phyloP scores from a whole-genome alignment of 2,329 filamentous ascomycete genomes.

The Cordyceps farinosa region DNA sequence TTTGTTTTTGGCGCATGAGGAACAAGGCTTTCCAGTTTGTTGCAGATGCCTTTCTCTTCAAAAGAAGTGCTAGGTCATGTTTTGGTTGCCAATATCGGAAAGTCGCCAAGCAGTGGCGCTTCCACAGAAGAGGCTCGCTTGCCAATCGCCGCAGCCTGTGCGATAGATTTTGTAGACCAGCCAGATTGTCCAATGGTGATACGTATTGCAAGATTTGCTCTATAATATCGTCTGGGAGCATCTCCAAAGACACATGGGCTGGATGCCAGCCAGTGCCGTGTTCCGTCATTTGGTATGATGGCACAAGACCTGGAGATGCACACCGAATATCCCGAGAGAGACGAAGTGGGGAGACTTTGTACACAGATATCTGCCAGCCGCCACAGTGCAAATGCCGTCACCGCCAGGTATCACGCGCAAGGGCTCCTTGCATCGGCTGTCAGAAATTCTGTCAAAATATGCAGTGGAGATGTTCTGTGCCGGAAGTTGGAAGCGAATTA shows the following conservation, averaged over 20 bases:
- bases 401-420: not conserved
- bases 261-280: not conserved
- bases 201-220: constrained; percentile 68
- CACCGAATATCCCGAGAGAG: not conserved
- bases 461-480: not conserved
- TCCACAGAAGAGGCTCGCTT: constrained; percentile 76
- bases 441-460: not conserved
- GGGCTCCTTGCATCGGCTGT: not conserved
- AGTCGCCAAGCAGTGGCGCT: constrained; percentile 62
- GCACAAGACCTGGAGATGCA: not conserved
- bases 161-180: constrained; percentile 51
- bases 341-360: constrained; percentile 9
- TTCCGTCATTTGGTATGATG: constrained; percentile 1
- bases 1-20: constrained; percentile 50
- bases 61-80: constrained; percentile 58
- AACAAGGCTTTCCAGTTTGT: constrained; percentile 75
- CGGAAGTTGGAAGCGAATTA: not conserved
- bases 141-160: constrained; percentile 62
- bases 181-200: constrained; percentile 53
- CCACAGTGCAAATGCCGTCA: not conserved
- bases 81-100: constrained; percentile 73
- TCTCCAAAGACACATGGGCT: constrained; percentile 35
- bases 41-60: constrained; percentile 48
- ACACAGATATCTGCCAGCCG: not conserved
- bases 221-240: constrained; percentile 80